phyloP scores from a whole-genome alignment of 2,329 filamentous ascomycete genomes.

The Colletotrichum trifolii region DNA sequence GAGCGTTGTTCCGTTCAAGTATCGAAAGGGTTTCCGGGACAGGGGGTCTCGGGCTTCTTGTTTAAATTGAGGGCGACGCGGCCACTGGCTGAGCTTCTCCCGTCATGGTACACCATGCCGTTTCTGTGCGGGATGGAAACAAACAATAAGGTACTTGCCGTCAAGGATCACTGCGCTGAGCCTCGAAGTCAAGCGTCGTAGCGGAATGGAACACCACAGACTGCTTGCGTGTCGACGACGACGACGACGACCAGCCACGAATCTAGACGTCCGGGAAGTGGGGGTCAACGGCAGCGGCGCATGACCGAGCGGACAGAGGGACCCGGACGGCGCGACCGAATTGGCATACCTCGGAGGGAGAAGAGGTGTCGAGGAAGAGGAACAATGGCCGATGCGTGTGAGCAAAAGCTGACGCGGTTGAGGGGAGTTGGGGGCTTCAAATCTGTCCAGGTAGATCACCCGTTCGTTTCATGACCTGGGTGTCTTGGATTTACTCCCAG shows the following conservation, averaged over 20 bases:
- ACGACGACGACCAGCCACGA: constrained; percentile 10
- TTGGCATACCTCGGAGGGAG: constrained; percentile 16
- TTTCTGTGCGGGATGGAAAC: too few relatives aligned
- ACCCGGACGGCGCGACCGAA: constrained; percentile 17
- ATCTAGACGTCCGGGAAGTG: constrained; percentile 22
- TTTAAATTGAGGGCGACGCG: constrained; percentile 26
- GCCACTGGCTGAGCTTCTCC: constrained; percentile 16
- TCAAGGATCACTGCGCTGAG: not conserved
- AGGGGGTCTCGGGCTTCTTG: not conserved
- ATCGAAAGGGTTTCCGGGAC: not conserved
- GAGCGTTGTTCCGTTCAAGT: too few relatives aligned
- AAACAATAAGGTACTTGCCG: too few relatives aligned
- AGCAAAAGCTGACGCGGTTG: constrained; percentile 1
- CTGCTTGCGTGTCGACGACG: constrained; percentile 9
- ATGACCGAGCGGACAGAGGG: constrained; percentile 21
- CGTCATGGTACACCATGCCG: not conserved
- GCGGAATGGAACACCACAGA: not conserved
- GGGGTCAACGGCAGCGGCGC: constrained; percentile 17
- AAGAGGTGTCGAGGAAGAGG: not conserved
- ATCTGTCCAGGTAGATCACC: too few relatives aligned
- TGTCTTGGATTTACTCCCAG: too few relatives aligned
- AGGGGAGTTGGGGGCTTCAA: too few relatives aligned
- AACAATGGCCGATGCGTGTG: not conserved
- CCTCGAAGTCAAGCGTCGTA: not conserved
- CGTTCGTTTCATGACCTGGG: too few relatives aligned